Evolutionary conservation across 1,139 yeast genomes (phyloP).

Genomic region (Torulaspora pretoriensis): DNA sequence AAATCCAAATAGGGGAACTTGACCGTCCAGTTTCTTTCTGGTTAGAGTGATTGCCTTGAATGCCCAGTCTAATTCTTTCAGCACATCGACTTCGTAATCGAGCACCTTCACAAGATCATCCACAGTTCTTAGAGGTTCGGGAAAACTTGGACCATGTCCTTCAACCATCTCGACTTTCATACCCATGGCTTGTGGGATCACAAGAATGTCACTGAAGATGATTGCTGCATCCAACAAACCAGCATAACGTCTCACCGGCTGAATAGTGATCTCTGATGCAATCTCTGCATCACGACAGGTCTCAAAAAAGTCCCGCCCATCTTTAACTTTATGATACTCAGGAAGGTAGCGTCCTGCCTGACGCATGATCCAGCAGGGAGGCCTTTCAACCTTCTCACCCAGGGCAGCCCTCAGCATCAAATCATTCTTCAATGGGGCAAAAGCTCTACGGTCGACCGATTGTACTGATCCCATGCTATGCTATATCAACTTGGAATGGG

Average conservation of each 20-base stretch:
- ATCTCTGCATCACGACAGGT: slow-evolving; percentile 90
- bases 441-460: slow-evolving; percentile 27
- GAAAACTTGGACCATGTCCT: slow-evolving; percentile 92
- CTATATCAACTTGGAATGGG: not conserved
- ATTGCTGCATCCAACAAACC: slow-evolving; percentile 95
- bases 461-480: slow-evolving; percentile 5
- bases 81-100: slow-evolving; percentile 60
- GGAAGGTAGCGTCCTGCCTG: slow-evolving; percentile 62
- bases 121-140: slow-evolving; percentile 75
- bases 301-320: slow-evolving; percentile 82
- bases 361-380: slow-evolving; percentile 96
- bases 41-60: slow-evolving; percentile 87
- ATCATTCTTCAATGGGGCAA: slow-evolving; percentile 80
- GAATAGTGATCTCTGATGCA: slow-evolving; percentile 91
- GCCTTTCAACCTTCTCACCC: slow-evolving; percentile 86
- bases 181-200: slow-evolving; percentile 98
- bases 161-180: slow-evolving; percentile 92
- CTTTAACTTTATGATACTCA: slow-evolving; percentile 89
- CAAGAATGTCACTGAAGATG: slow-evolving; percentile 90
- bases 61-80: slow-evolving; percentile 86
- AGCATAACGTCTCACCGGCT: slow-evolving; percentile 84
- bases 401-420: slow-evolving; percentile 84
- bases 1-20: slow-evolving; percentile 92
- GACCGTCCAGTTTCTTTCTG: slow-evolving; percentile 74
- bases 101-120: slow-evolving; percentile 57